These are phyloP conservation scores for Neoarthrinium moseri DNA, from an alignment of 2,329 filamentous ascomycete genomes.

Conservation along the genomic window DNA sequence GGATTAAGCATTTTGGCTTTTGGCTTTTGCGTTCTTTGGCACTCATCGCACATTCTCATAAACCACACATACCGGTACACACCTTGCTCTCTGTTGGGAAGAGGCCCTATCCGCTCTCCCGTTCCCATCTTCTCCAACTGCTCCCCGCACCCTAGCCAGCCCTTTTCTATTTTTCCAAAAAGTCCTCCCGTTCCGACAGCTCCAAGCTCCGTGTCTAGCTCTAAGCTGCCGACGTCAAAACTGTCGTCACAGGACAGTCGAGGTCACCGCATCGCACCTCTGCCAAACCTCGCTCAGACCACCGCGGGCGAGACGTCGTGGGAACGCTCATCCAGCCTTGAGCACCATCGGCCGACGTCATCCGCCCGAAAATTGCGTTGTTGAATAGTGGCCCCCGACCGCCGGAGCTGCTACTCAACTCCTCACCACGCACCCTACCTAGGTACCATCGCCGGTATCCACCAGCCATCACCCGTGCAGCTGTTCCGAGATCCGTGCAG, in stretches of 20 bases:
- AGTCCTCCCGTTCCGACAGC: not conserved
- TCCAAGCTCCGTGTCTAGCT: not conserved
- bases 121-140: not conserved
- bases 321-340: not conserved
- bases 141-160: not conserved
- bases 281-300: not conserved
- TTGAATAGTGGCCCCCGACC: conserved; percentile 4
- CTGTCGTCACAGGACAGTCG: not conserved
- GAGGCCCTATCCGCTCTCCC: too few species aligned
- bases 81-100: too few species aligned
- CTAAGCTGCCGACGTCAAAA: not conserved
- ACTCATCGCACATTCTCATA: too few species aligned
- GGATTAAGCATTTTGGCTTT: too few species aligned
- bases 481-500: conserved; percentile 9
- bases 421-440: conserved; percentile 8
- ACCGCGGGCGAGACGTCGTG: not conserved
- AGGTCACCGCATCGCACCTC: not conserved
- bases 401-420: conserved; percentile 9
- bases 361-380: conserved; percentile 4
- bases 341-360: conserved; percentile 2
- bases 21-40: too few species aligned
- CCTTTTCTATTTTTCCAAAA: not conserved
- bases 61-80: too few species aligned
- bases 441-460: too few species aligned
- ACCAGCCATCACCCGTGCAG: conserved; percentile 1